Base-by-base conservation (phyloP, 768 basidiomycete genomes). In the Kwoniella europaea region DNA sequence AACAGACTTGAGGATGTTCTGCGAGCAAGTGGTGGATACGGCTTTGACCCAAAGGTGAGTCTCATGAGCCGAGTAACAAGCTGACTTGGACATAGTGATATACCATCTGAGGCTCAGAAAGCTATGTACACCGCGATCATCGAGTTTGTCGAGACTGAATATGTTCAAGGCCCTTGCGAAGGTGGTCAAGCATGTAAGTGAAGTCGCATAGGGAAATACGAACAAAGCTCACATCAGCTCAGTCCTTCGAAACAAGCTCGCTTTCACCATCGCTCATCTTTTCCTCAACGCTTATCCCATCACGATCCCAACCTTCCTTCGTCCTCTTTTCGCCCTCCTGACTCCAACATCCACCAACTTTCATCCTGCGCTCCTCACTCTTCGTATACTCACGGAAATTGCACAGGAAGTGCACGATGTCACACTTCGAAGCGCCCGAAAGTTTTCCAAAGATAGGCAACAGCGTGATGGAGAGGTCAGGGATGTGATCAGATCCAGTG, bases 331-430 rank as follows among this genome's bases (percentile, higher is more conserved):
- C 54, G 62, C 68, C 53, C 78, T 76, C 18, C 75, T 80, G 44
- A 70, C 73, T 73, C 68, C 70, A 18, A 52, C 77, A 7, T 85
- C 88, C 52, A 89, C 91, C 85, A 96, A 95, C 82, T 88, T 88
- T 55, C 92, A 95, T 78, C 88, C 96, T 42, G 91, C 91, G 22
- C 87, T 94, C 35, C 88, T 99, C 68, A 90, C 97, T 82, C 92
- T 98, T 82, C 94, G 92, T 78, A 87, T 98, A 75, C 87, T 99
- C 55, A 89, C 92, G 69, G 97, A 99, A 83, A 95, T 98, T 65
- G 95, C 94, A 0, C 92, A 92, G 13, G 97, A 99, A 84, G 92
- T 98, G n/a, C 93, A 93, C 61, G 97, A 99, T 85, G 91, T 93
- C 78, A 89, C 93, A 72, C 89, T 98, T 77, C 94, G 96, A 84